phyloP scores from a whole-genome alignment of 768 basidiomycete species.

The Stropharia rugosoannulata region DNA sequence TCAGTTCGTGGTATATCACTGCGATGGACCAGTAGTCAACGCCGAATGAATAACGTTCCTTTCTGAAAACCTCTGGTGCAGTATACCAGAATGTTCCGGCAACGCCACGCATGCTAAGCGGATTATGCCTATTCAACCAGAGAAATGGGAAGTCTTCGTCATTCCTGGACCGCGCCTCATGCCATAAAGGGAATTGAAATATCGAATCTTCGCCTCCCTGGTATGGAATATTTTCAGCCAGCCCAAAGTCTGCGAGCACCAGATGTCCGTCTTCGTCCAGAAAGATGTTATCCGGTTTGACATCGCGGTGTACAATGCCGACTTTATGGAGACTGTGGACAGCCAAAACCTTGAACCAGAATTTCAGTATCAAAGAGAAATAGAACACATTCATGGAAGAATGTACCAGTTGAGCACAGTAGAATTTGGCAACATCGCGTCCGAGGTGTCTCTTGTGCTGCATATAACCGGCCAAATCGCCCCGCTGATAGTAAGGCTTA shows the following conservation, averaged over 20 bases:
- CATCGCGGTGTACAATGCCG: slow-evolving; percentile 34
- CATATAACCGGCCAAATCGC: slow-evolving; percentile 21
- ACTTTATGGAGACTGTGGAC: slow-evolving; percentile 30
- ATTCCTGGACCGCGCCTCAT: slow-evolving; percentile 20
- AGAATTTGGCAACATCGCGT: slow-evolving; percentile 24
- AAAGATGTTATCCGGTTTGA: slow-evolving; percentile 37
- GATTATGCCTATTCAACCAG: slow-evolving; percentile 22
- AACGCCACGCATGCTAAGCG: slow-evolving; percentile 21
- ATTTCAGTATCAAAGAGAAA: neutral
- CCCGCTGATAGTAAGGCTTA: slow-evolving; percentile 24
- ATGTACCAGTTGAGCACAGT: slow-evolving; percentile 27
- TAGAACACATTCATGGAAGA: neutral
- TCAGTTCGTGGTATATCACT: slow-evolving; percentile 69
- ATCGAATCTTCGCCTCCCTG: slow-evolving; percentile 24
- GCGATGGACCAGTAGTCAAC: slow-evolving; percentile 81
- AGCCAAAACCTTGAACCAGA: slow-evolving; percentile 25
- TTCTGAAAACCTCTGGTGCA: slow-evolving; percentile 32
- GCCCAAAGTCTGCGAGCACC: slow-evolving; percentile 33
- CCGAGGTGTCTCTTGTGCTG: slow-evolving; percentile 23
- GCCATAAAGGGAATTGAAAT: slow-evolving; percentile 26
- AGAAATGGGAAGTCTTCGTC: slow-evolving; percentile 26
- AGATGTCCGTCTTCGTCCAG: slow-evolving; percentile 30
- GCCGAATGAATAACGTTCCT: slow-evolving; percentile 30
- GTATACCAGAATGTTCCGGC: slow-evolving; percentile 33
- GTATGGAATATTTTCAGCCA: slow-evolving; percentile 28